Evolutionary conservation across 2,329 filamentous ascomycete genomes (phyloP), one percentile per base, ranked within the genome.

Genomic region (Cordyceps cateniannulata): DNA sequence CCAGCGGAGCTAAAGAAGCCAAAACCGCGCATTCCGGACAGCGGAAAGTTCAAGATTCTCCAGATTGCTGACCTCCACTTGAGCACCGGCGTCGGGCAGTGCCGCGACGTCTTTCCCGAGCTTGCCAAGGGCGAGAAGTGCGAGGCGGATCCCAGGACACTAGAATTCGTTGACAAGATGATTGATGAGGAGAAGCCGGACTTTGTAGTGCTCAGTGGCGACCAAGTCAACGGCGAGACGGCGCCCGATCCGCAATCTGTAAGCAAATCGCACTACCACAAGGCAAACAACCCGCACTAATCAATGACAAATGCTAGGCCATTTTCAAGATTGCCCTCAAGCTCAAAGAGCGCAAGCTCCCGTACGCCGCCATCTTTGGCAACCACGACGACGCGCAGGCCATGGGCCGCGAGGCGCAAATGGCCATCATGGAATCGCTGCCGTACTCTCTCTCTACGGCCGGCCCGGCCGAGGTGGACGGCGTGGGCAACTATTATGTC

Each of bases 11-110:
- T 81, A 40, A 82, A 86, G 68, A 92, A 88, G 71, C 89, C 90
- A 1, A 78, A 85, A 44, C 90, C 88, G 12, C 85, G 90, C 62
- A 91, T 99, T 64, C 84, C 85, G 48, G 91, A 96, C 63, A 91
- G 95, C 71, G 95, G 93, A 32, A 91, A 89, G 67, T 98, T 98
- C 79, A 98, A 98, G 79, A 96, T 99, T 65, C 86, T 99, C 82
- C 95, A 99, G 75, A 80, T 96, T 60, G 89, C 92, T n/a, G 95
- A 99, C 76, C 77, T 98, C 63, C 95, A 99, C 74, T 77, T 99
- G 60, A 93, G 91, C 69, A 99, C 95, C 2, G 95, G 93, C 10
- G 81, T 93, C 5, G 95, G 95, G 10, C 76, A 76, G 49, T 99
- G 95, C 70, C 86, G 95, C 65, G 92, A 99, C 67, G 85, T 91